Percentiles rank a stretch among this genome's conserved stretches.
phyloP scores from a whole-genome alignment of 2,329 filamentous ascomycete species.

The Leptographium wingfieldii region DNA sequence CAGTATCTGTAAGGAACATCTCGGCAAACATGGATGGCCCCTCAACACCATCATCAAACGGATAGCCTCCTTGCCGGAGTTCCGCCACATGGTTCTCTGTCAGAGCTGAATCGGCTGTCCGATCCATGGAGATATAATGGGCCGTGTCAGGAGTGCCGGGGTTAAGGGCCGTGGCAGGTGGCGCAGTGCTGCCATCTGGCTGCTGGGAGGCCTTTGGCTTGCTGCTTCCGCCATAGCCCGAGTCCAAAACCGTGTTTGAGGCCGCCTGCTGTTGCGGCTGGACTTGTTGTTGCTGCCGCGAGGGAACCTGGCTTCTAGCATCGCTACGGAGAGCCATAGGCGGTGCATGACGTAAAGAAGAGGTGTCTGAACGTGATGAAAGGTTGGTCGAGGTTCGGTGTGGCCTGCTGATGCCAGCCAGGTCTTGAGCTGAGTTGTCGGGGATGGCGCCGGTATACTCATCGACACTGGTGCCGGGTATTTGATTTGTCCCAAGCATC shows the following conservation, averaged over 20 bases:
- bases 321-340: not conserved
- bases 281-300: not conserved
- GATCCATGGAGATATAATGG: not conserved
- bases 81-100: not conserved
- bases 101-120: not conserved
- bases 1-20: no score
- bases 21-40: slow-evolving; percentile 3
- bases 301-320: no score
- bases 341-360: slow-evolving; percentile 18
- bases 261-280: not conserved
- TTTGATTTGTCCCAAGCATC: not conserved
- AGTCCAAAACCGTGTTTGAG: not conserved
- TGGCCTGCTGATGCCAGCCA: not conserved
- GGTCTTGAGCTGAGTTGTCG: not conserved
- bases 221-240: not conserved
- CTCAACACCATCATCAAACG: not conserved
- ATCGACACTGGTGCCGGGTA: not conserved
- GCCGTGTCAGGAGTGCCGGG: not conserved
- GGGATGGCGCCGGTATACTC: not conserved
- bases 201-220: not conserved
- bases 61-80: not conserved
- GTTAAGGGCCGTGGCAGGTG: not conserved
- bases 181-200: not conserved
- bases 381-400: slow-evolving; percentile 9
- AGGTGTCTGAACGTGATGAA: slow-evolving; percentile 12